Evolutionary conservation across 345 rosid species (phyloP).

Genomic region (Syzygium oleosum): DNA sequence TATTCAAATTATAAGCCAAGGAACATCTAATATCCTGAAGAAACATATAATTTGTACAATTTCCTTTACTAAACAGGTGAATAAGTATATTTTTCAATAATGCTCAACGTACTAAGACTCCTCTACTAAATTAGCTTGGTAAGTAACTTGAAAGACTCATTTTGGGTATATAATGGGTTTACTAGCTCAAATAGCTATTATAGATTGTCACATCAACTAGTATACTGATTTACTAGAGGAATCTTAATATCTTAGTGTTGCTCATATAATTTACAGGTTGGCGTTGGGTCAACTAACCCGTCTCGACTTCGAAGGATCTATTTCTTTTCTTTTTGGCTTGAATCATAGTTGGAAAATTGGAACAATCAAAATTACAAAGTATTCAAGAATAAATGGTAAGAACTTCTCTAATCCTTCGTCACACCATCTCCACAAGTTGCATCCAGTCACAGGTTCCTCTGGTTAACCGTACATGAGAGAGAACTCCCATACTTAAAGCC

Average conservation of each 20-base stretch:
- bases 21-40: background rate
- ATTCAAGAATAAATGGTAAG: background rate
- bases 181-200: background rate
- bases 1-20: background rate
- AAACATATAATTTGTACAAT: background rate
- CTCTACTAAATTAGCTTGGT: background rate
- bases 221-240: background rate
- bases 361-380: background rate
- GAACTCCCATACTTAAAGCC: background rate
- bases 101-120: background rate
- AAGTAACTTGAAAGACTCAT: background rate
- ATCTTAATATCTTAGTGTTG: background rate
- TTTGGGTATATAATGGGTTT: background rate
- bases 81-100: background rate
- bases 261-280: background rate
- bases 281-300: background rate
- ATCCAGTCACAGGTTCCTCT: background rate
- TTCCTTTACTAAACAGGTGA: background rate
- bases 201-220: background rate
- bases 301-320: background rate
- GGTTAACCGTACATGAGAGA: background rate
- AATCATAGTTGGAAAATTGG: background rate
- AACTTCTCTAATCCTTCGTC: background rate
- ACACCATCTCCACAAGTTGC: background rate
- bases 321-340: background rate